Base-by-base conservation (phyloP, 1,284 basidiomycete genomes). In the Hymenochaete sp. region DNA sequence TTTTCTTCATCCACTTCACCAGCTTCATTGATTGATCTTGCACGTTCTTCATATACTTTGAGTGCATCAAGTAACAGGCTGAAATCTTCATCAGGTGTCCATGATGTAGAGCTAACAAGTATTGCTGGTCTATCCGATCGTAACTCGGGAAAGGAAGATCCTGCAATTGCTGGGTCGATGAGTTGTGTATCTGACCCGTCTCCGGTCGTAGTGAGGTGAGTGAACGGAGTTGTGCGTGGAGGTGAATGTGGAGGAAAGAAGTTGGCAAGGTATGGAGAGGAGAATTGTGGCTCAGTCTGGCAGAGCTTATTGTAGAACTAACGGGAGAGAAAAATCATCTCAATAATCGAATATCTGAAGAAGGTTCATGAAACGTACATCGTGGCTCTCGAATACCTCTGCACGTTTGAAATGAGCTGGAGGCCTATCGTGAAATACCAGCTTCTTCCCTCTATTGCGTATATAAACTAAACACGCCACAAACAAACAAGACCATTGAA, bases 21-120 rank as follows among this genome's bases (percentile, higher is more conserved):
- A 3, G 51, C 29, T 6, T 42, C 44, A 29, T 62, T 60, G 26
- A 64, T 53, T 25, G 61, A 59, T 25, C 58, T 52, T 10, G 82
- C 91, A 47, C 67, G 70, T 29, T 57, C 52, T 55, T 96, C 82
- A 59, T 93, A 96, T 21, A 68, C 42, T 5, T 59, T 58, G 32
- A 97, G 66, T 6, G 90, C 89, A 11, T 75, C 68, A 11, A 96
- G 63, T 4, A 99, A 73, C 35, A 96, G 74, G 2, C 73, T 68
- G 53, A 99, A 98, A 61, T 98, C 93, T 63, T 99, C 96, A 59
- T 99, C 96, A 5, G 89, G 81, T 0, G 96, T 98, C 95, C 96
- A 98, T 8, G 87, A 92, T 0, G 96, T 99, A 54, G 90, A 91
- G 21, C 87, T 91, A 16, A 99, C 82, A 16, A 98, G 57, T 2